Evolutionary conservation across 768 basidiomycete genomes (phyloP).

Genomic region (Trametes elegans): DNA sequence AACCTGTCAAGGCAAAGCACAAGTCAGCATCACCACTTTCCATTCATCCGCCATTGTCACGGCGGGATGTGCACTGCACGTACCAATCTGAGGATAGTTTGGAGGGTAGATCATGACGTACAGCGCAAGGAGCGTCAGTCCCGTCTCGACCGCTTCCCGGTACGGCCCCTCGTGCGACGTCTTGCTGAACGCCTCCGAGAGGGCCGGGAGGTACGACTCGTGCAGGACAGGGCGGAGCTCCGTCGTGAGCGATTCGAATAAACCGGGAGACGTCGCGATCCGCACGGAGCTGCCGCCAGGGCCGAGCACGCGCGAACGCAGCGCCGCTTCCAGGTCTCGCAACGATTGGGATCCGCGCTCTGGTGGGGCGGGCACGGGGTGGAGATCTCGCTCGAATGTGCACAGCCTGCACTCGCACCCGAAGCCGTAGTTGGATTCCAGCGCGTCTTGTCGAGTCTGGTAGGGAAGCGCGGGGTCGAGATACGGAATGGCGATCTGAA

Average conservation of each 20-base stretch:
- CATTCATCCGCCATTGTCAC: not conserved
- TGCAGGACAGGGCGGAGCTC: slow-evolving; percentile 45
- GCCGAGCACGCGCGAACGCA: slow-evolving; percentile 42
- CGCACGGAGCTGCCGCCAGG: not conserved
- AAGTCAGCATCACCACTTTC: not conserved
- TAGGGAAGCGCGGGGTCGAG: slow-evolving; percentile 69
- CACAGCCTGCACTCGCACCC: slow-evolving; percentile 62
- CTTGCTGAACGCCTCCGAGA: slow-evolving; percentile 65
- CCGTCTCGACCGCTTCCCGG: slow-evolving; percentile 48
- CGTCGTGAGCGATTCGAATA: slow-evolving; percentile 43
- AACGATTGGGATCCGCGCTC: slow-evolving; percentile 22
- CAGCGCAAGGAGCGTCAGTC: slow-evolving; percentile 58
- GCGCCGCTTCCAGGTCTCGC: slow-evolving; percentile 15
- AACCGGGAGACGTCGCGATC: slow-evolving; percentile 1
- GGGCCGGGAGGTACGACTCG: slow-evolving; percentile 52
- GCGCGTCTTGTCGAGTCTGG: slow-evolving; percentile 56
- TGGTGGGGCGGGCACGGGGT: slow-evolving; percentile 40
- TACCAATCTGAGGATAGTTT: slow-evolving; percentile 83
- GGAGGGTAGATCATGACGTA: slow-evolving; percentile 71
- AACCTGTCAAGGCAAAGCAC: slow-evolving; percentile 57
- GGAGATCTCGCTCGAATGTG: slow-evolving; percentile 38
- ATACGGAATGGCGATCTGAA: slow-evolving; percentile 77
- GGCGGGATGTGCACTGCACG: too few relatives aligned
- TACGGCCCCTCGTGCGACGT: slow-evolving; percentile 68
- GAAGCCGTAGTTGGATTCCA: slow-evolving; percentile 67